Conservation (phyloP, 1,284 basidiomycete species). For the Filobasidium uniguttulatum region DNA sequence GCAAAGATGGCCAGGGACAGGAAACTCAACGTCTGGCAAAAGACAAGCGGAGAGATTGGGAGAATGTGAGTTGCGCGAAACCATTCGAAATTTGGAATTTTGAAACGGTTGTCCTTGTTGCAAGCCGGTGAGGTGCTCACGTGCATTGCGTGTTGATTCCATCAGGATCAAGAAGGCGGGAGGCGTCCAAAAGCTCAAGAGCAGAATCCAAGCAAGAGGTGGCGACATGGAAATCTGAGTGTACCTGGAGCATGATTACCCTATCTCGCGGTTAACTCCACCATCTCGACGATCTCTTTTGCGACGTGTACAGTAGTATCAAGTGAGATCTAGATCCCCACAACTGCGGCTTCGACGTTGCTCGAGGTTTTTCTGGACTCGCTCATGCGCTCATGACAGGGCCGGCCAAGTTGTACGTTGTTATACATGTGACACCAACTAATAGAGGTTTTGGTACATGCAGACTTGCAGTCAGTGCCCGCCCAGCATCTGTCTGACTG, state of each 20-base stretch:
- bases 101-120: neutral
- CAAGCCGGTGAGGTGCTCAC: neutral
- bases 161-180: constrained; percentile 14
- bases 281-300: neutral
- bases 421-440: no score
- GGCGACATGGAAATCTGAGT: constrained; percentile 3
- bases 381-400: no score
- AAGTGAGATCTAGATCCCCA: no score
- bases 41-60: constrained; percentile 67
- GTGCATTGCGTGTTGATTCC: neutral
- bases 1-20: constrained; percentile 66
- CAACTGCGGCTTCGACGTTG: no score
- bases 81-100: neutral
- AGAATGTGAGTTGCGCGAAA: constrained; percentile 22
- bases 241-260: neutral
- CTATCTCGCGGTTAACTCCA: neutral
- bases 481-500: no score
- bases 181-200: constrained; percentile 8
- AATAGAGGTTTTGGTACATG: no score
- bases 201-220: neutral
- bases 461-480: no score
- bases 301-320: neutral
- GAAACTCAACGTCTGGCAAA: constrained; percentile 68
- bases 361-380: no score
- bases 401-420: no score